These are phyloP conservation scores for Cercophora newfieldiana DNA, from an alignment of 495 filamentous ascomycete genomes.

Conservation along the genomic window DNA sequence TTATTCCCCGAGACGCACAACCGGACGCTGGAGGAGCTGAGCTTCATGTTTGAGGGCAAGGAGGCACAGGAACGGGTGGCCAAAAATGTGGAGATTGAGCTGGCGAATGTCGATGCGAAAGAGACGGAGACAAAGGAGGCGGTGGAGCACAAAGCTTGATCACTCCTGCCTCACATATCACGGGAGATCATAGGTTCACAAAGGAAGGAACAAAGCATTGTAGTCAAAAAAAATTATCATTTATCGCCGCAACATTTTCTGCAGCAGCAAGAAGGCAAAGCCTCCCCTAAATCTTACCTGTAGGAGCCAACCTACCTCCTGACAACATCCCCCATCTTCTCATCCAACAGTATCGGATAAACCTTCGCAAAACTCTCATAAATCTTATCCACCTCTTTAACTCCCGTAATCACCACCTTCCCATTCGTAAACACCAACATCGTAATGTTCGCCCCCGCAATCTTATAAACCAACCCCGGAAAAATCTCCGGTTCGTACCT, in stretches of 20 bases:
- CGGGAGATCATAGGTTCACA: neutral
- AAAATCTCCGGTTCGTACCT: slow-evolving; percentile 96
- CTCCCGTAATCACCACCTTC: slow-evolving; percentile 96
- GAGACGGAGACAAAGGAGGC: neutral
- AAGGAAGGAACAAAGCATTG: neutral
- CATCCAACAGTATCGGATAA: slow-evolving; percentile 75
- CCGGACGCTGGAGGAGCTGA: slow-evolving; percentile 50
- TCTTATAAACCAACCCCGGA: slow-evolving; percentile 94
- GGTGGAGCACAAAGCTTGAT: neutral
- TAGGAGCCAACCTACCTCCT: neutral
- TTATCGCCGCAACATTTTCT: neutral
- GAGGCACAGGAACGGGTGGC: slow-evolving; percentile 39
- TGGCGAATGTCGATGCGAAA: slow-evolving; percentile 17
- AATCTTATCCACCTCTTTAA: slow-evolving; percentile 90
- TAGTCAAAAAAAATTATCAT: neutral
- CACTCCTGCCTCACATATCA: neutral
- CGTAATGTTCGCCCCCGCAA: slow-evolving; percentile 78
- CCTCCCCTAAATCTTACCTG: neutral
- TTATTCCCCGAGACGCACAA: slow-evolving; percentile 63
- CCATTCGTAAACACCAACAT: slow-evolving; percentile 45
- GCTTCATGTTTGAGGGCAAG: slow-evolving; percentile 44
- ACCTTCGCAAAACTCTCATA: slow-evolving; percentile 91
- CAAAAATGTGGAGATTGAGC: slow-evolving; percentile 32
- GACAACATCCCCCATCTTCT: neutral
- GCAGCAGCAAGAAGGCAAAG: neutral